A percentile compares a stretch with the other conserved stretches of the same genome.
Conservation (phyloP, 768 basidiomycete genomes). For the Mycena filopes region DNA sequence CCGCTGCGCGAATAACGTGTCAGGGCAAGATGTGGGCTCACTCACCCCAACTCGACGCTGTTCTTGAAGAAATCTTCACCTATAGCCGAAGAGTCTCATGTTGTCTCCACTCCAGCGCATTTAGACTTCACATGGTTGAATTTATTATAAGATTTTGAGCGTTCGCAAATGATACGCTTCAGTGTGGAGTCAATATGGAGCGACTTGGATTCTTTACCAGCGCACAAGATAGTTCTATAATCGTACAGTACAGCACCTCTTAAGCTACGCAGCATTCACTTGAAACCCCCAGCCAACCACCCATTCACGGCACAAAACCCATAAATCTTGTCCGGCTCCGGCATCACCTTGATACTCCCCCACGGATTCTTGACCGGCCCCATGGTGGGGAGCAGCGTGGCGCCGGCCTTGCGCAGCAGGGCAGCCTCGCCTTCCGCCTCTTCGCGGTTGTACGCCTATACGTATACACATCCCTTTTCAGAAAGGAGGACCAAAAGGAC, state of each 20-base stretch:
- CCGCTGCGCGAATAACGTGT: too few species aligned
- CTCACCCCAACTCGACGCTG: too few species aligned
- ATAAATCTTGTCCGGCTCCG: constrained; percentile 40
- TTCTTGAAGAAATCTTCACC: too few species aligned
- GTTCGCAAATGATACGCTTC: not conserved
- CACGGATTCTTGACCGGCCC: constrained; percentile 31
- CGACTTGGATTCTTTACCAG: too few species aligned
- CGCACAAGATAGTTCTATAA: not conserved
- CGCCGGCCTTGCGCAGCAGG: constrained; percentile 28
- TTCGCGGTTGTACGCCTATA: constrained; percentile 14
- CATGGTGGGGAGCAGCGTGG: constrained; percentile 15
- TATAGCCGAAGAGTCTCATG: too few species aligned
- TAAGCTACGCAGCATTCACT: constrained; percentile 13
- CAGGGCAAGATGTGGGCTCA: too few species aligned
- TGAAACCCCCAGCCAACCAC: constrained; percentile 50
- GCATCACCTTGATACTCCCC: constrained; percentile 22
- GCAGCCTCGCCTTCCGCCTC: constrained; percentile 29
- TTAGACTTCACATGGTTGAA: too few species aligned
- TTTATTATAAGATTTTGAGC: not conserved
- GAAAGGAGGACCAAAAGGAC: too few species aligned
- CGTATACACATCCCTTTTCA: too few species aligned
- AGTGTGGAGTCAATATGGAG: too few species aligned
- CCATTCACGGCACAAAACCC: constrained; percentile 48
- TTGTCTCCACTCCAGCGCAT: too few species aligned
- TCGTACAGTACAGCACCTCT: constrained; percentile 3